Evolutionary conservation across 257 asterid genomes (phyloP), one percentile per base, ranked within the genome.

Genomic region (Fraxinus cuspidata): DNA sequence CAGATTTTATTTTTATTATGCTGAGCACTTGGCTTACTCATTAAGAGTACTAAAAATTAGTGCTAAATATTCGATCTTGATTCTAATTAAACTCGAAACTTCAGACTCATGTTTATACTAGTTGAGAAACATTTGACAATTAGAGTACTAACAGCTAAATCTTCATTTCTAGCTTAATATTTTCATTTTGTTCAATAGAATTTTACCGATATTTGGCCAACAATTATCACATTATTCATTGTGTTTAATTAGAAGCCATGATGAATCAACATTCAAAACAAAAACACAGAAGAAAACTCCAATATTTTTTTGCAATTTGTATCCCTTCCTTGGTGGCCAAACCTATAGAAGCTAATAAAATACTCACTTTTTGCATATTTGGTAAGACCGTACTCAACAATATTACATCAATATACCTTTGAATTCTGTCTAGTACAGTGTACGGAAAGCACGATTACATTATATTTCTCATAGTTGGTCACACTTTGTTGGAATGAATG

Each of bases 401-500:
- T 51, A 16, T 53, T 19, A 25, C 1, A 16, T 51, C 13, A 35
- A 4, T 6, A 16, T 49, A 49, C n/a, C n/a, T 9, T 19, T 53
- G 9, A 53, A 53, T 53, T 7, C 64, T 7, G 64, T 53, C 27
- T 8, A 19, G 23, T 18, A 53, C 27, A 0, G 7, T 4, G 10
- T 5, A 53, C 9, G 6, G 0, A 44, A 44, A 44, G n/a, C 56
- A 47, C 29, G 16, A 7, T 25, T 10, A 15, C 32, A 11, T 12
- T 25, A 27, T 27, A 63, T 23, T 63, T 19, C 6, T 80, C 74
- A 87, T 51, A 82, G 28, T 19, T 84, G 73, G 65, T 77, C 80
- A 74, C 90, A 87, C 9, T 87, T 78, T 64, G 83, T 84, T 70
- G 87, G 88, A 15, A 76, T 49, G 49, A 94, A 94, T 16, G 97